A percentile compares a stretch with the other conserved stretches of the same genome.
phyloP scores from a whole-genome alignment of 2,329 filamentous ascomycete species.

The Neonectria magnoliae region DNA sequence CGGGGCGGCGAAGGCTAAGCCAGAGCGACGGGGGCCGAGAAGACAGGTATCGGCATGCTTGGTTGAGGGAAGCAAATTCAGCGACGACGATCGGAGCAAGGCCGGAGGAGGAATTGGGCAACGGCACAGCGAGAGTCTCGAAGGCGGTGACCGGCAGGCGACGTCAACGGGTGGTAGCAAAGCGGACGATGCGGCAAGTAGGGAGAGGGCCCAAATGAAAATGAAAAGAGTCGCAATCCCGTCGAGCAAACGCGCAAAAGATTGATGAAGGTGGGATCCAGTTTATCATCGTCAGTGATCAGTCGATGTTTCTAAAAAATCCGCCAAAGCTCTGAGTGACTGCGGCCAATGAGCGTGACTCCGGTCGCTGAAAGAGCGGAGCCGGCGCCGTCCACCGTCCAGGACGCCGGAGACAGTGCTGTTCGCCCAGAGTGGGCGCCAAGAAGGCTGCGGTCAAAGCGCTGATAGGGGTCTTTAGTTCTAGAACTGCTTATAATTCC shows the following conservation, averaged over 20 bases:
- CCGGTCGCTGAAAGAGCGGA: slow-evolving; percentile 14
- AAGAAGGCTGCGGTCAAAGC: neutral
- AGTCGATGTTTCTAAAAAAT: slow-evolving; percentile 30
- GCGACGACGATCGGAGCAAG: neutral
- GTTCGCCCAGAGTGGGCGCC: neutral
- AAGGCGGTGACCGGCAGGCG: slow-evolving; percentile 3
- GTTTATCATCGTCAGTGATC: slow-evolving; percentile 27
- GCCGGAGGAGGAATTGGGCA: slow-evolving; percentile 24
- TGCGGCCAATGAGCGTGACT: slow-evolving; percentile 20
- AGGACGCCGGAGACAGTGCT: slow-evolving; percentile 13
- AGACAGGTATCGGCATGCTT: slow-evolving; percentile 38
- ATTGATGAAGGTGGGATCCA: slow-evolving; percentile 17
- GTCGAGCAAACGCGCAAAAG: slow-evolving; percentile 11
- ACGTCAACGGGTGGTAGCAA: neutral
- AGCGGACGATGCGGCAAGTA: neutral
- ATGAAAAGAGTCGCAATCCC: slow-evolving; percentile 2
- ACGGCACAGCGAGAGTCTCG: neutral
- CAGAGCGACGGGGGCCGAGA: slow-evolving; percentile 14
- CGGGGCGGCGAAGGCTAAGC: slow-evolving; percentile 29
- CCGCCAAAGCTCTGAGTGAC: slow-evolving; percentile 15
- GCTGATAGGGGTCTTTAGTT: neutral
- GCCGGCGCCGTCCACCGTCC: slow-evolving; percentile 3
- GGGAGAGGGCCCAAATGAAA: neutral
- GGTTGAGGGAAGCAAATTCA: slow-evolving; percentile 15
- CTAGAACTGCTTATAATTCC: neutral